These are phyloP conservation scores for Aphelidium insulamus DNA, from an alignment of 371 early-diverging fungal genomes.

Conservation along the genomic window DNA sequence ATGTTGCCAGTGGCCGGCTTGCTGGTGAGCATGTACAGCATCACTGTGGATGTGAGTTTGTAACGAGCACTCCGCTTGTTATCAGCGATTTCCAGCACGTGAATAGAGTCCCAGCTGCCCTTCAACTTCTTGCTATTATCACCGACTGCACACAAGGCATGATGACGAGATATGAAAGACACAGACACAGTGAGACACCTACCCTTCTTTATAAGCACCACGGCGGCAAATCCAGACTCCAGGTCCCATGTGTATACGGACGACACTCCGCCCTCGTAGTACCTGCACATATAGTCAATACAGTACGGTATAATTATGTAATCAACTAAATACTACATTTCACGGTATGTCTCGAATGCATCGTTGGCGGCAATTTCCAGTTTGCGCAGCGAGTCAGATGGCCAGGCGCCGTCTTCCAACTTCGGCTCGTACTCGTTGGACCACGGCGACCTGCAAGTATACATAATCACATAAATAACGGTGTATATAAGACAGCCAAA, in stretches of 20 bases:
- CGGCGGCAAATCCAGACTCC: slow-evolving; percentile 81
- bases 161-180: background rate
- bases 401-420: slow-evolving; percentile 48
- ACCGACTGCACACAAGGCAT: slow-evolving; percentile 17
- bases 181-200: slow-evolving; percentile 1
- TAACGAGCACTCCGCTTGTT: slow-evolving; percentile 64
- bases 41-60: slow-evolving; percentile 81
- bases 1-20: slow-evolving; percentile 42
- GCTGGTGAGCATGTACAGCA: slow-evolving; percentile 65
- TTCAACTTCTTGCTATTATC: slow-evolving; percentile 40
- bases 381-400: slow-evolving; percentile 56
- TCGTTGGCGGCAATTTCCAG: slow-evolving; percentile 82
- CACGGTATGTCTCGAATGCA: slow-evolving; percentile 85
- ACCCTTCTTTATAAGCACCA: slow-evolving; percentile 87
- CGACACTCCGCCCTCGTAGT: slow-evolving; percentile 88
- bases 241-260: slow-evolving; percentile 88
- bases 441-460: slow-evolving; percentile 66
- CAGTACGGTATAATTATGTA: too few species aligned
- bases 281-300: slow-evolving; percentile 11
- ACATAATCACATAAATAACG: slow-evolving; percentile 1
- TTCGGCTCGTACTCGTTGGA: slow-evolving; percentile 82
- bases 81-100: slow-evolving; percentile 75
- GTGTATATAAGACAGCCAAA: background rate
- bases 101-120: slow-evolving; percentile 97
- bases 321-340: slow-evolving; percentile 29